These are phyloP conservation scores for Parietichytrium sp. DNA, from an alignment of 108 stramenopile species.

Conservation along the genomic window DNA sequence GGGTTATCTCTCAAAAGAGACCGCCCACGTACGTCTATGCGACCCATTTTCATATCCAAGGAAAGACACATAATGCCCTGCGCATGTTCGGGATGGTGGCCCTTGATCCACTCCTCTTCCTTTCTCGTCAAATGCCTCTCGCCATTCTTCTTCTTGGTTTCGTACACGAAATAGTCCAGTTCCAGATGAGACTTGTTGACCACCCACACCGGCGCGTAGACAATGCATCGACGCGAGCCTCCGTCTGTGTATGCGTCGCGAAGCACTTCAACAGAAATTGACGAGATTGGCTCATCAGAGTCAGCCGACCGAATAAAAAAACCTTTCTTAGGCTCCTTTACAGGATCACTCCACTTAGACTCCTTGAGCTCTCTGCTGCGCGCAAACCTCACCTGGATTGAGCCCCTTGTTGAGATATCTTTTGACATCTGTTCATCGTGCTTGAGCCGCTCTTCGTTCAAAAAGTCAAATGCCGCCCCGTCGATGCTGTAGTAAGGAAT, in stretches of 20 bases:
- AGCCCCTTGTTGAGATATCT: too few relatives aligned
- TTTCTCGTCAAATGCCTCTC: too few relatives aligned
- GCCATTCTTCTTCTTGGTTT: neutral
- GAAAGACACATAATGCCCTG: too few relatives aligned
- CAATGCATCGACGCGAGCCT: neutral
- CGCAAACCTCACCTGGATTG: neutral
- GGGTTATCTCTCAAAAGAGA: too few relatives aligned
- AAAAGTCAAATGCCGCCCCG: neutral
- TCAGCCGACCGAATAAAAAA: neutral
- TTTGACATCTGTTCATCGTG: too few relatives aligned
- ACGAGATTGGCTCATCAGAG: neutral
- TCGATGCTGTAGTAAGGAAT: neutral
- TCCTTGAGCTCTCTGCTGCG: too few relatives aligned
- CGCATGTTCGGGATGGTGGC: too few relatives aligned
- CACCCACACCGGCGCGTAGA: neutral
- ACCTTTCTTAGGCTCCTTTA: neutral
- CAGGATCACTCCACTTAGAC: slow-evolving; percentile 4
- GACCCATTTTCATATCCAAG: too few relatives aligned
- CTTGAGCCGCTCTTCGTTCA: neutral
- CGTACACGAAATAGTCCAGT: neutral
- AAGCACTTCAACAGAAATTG: neutral
- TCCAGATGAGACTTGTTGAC: neutral
- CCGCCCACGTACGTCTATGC: too few relatives aligned
- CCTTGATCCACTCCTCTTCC: too few relatives aligned
- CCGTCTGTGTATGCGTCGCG: neutral